Base-by-base conservation (phyloP, 345 rosid genomes). In the Cardiospermum halicacabum region DNA sequence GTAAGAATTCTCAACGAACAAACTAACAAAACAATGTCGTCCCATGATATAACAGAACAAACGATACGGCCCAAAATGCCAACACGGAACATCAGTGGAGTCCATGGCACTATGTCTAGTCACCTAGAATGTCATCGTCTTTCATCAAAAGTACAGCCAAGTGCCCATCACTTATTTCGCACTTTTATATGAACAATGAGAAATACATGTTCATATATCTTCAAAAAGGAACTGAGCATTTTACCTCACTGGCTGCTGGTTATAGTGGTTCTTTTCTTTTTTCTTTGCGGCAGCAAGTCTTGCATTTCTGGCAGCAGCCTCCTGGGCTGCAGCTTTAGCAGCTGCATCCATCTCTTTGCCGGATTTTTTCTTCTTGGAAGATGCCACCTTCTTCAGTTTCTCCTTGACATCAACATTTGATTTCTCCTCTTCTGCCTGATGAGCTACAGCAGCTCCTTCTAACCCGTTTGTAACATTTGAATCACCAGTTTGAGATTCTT, bases 201-300 rank as follows among this genome's bases (percentile, higher is more conserved):
- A 63, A 74, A 48, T 62, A 65, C 70, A 68, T 68, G 80, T 71
- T 71, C 76, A 61, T 51, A 53, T 54, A 54, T 24, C 19, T 58
- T 56, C 63, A 5, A 48, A 34, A 62, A 36, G 22, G 39, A 55
- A 60, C 1, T n/a, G 12, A 27, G 27, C 49, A 0, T 19, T 69
- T 81, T 70, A 83, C 76, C 92, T 79, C 66, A 78, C 74, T 2
- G 92, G 92, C 75, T 86, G 92, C 78, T 86, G 92, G 66, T 86
- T 86, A 80, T 86, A 86, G 68, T 86, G 92, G 58, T 75, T 84
- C 81, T 83, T 86, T 74, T 86, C 92, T 58, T 86, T 86, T 69
- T 86, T 86, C 85, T 86, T 86, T 26, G 89, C 83, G 5, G 92
- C 86, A 10, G 92, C 92, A n/a, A 86, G 86, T 79, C 47, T 83